These are phyloP conservation scores for Infundibulicybe gibba DNA, from an alignment of 768 basidiomycete species.

Conservation along the genomic window DNA sequence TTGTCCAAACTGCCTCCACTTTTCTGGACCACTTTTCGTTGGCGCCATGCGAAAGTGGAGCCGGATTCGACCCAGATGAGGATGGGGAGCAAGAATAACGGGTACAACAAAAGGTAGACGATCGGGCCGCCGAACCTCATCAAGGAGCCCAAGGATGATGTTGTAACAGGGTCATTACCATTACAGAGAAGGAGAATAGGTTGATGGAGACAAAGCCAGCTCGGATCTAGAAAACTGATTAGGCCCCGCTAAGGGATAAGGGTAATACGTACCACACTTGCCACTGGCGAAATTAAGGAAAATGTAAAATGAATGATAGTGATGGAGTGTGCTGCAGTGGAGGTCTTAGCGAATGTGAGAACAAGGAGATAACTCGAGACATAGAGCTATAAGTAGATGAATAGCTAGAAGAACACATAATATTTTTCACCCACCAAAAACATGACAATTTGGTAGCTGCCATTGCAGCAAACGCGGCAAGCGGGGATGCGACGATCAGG, in stretches of 20 bases:
- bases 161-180: conserved; percentile 42
- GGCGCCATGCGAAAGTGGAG: conserved; percentile 37
- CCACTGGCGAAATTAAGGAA: conserved; percentile 65
- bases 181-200: conserved; percentile 73
- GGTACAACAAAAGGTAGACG: conserved; percentile 62
- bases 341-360: conserved; percentile 67
- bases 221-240: conserved; percentile 42
- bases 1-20: conserved; percentile 4
- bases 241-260: not conserved
- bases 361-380: conserved; percentile 66
- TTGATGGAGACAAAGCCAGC: conserved; percentile 76
- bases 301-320: conserved; percentile 68
- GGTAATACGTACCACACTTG: conserved; percentile 51
- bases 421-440: conserved; percentile 50
- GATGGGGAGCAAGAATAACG: conserved; percentile 53
- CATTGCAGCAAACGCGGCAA: conserved; percentile 69
- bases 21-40: conserved; percentile 9
- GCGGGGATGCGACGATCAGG: conserved; percentile 55
- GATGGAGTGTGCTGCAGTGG: conserved; percentile 48
- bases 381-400: conserved; percentile 42
- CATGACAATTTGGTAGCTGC: conserved; percentile 75
- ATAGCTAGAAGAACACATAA: not conserved
- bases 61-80: conserved; percentile 76
- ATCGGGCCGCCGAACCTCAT: conserved; percentile 72
- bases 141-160: conserved; percentile 48